Base-by-base conservation (phyloP, 192 early-diverging fungal genomes). In the Coemansia sp. region DNA sequence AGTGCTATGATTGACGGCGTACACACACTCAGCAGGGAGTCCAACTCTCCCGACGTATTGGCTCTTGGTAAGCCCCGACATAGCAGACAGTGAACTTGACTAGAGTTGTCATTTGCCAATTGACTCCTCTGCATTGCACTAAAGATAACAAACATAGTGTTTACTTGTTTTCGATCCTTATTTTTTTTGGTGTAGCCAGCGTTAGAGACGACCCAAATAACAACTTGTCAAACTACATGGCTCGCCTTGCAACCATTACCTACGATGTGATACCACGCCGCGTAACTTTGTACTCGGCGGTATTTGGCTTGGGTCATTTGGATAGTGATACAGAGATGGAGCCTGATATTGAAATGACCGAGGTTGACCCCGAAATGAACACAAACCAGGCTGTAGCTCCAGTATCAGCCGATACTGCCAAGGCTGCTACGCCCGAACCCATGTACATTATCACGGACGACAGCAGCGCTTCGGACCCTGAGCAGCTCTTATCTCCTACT, bases 271-370 rank as follows among this genome's bases (percentile, higher is more conserved):
- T 44, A 7, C 46, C 63, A 13, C 39, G 46, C 4, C 46, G 43
- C 2, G 37, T 64, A 17, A 43, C 63, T 5, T 42, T 64, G 17
- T 44, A 64, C 6, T 44, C 40, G 40, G 63, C 63, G 2, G 57
- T 9, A 3, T 59, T 59, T 19, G 57, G 32, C 14, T 33, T 59
- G 33, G 57, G 57, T 17, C 57, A 59, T 6, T 4, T n/a, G 17
- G 57, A 59, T 6, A 59, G 57, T n/a, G 16, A 17, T 6, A 5
- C 4, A 7, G 28, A 32, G 33, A 9, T 6, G 13, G 57, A 59
- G 10, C 14, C 21, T n/a, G 57, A 59, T 16, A 11, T 14, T 9
- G 55, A 16, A 6, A 14, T 14, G 7, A 3, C 4, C 7, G 17
- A 52, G 6, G 23, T 17, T 2, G n/a, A 47, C 46, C 4, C 16